Conservation (phyloP, 2,329 filamentous ascomycete genomes). For the Ophiobolus disseminans region DNA sequence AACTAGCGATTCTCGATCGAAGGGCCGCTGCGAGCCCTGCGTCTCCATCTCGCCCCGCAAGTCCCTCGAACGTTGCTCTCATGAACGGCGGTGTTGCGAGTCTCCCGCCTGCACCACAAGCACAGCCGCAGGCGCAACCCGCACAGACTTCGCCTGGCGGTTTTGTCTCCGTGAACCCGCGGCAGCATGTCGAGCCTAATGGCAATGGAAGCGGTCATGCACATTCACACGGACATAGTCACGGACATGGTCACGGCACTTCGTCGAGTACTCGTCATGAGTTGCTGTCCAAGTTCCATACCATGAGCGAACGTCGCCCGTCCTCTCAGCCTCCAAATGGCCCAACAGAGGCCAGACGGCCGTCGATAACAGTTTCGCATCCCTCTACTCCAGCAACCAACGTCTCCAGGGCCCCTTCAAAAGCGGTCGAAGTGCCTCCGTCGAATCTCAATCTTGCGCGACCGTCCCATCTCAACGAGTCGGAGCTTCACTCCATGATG, state of each 20-base stretch:
- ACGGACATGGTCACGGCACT: constrained; percentile 54
- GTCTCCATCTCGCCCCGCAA: constrained; percentile 44
- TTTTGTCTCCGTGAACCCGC: constrained; percentile 66
- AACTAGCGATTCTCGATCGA: constrained; percentile 73
- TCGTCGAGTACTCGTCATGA: constrained; percentile 66
- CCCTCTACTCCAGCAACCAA: constrained; percentile 32
- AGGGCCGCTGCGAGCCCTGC: constrained; percentile 59
- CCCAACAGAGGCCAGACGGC: constrained; percentile 30
- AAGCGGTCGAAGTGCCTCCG: constrained; percentile 26
- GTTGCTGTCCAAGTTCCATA: constrained; percentile 68
- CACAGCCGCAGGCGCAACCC: constrained; percentile 19
- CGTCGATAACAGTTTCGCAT: constrained; percentile 38
- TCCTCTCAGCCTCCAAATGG: constrained; percentile 38
- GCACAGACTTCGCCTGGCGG: constrained; percentile 55
- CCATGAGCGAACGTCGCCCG: constrained; percentile 60
- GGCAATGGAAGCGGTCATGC: no score
- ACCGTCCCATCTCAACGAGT: constrained; percentile 40
- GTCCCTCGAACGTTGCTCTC: constrained; percentile 51
- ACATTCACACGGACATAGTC: no score
- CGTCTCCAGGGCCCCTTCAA: constrained; percentile 38
- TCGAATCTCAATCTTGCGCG: constrained; percentile 26
- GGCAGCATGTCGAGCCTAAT: constrained; percentile 50
- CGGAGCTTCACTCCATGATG: constrained; percentile 52
- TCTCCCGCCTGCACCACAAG: constrained; percentile 15
- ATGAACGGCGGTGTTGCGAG: constrained; percentile 49